phyloP scores from a whole-genome alignment of 345 rosid genomes.

The Firmiana major region DNA sequence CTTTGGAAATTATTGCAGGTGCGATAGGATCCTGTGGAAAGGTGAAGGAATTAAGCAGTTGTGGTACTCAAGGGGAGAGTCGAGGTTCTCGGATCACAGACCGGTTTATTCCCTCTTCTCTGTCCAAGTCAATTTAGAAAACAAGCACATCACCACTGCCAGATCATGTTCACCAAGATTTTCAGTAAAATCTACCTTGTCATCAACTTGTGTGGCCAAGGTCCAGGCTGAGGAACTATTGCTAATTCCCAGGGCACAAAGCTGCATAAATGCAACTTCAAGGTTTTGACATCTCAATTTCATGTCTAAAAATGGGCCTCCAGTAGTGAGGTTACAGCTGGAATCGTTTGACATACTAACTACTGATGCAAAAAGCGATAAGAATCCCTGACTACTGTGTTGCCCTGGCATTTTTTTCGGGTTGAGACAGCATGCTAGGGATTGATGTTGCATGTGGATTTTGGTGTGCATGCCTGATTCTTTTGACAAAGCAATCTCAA shows the following conservation, averaged over 20 bases:
- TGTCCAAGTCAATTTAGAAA: conserved; percentile 38
- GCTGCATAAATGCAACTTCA: conserved; percentile 37
- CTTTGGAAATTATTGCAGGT: conserved; percentile 45
- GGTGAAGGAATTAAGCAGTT: conserved; percentile 80
- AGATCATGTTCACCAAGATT: conserved; percentile 24
- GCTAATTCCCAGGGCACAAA: conserved; percentile 46
- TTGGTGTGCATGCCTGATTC: too few relatives aligned
- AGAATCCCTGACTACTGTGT: neutral
- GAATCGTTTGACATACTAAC: neutral
- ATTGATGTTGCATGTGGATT: neutral
- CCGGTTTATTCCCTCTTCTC: conserved; percentile 85
- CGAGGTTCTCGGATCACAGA: conserved; percentile 90
- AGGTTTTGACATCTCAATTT: conserved; percentile 22
- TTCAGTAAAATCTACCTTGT: conserved; percentile 36
- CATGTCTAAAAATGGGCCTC: neutral
- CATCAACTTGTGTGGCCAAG: conserved; percentile 51
- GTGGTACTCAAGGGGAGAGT: conserved; percentile 77
- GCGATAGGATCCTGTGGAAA: conserved; percentile 89
- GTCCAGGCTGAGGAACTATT: conserved; percentile 83
- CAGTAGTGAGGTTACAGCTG: conserved; percentile 11
- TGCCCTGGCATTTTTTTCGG: conserved; percentile 8
- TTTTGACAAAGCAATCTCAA: neutral
- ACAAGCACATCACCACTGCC: conserved; percentile 16
- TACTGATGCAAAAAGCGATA: neutral
- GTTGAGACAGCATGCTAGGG: conserved; percentile 13